phyloP scores from a whole-genome alignment of 192 early-diverging fungal species.

The Coemansia sp. region DNA sequence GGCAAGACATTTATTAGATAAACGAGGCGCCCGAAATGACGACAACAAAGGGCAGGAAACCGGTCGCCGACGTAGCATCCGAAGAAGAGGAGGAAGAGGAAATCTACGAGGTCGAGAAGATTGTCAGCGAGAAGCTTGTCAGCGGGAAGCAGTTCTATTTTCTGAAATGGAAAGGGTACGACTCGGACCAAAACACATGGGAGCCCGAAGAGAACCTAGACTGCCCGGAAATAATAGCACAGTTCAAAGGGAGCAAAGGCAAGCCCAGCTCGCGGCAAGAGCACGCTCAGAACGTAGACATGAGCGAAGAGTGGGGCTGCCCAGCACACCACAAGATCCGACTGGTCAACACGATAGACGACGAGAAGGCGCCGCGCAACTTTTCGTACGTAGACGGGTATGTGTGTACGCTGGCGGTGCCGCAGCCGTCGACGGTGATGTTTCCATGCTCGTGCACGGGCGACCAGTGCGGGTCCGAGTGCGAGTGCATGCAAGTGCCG shows the following conservation, averaged over 20 bases:
- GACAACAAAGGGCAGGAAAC: neutral
- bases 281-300: slow-evolving; percentile 13
- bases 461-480: slow-evolving; percentile 17
- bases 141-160: slow-evolving; percentile 19
- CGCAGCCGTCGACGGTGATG: slow-evolving; percentile 36
- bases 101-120: slow-evolving; percentile 32
- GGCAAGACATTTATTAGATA: neutral
- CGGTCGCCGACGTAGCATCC: neutral
- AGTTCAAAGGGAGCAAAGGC: slow-evolving; percentile 14
- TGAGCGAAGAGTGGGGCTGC: slow-evolving; percentile 9
- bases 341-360: slow-evolving; percentile 43
- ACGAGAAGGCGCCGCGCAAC: slow-evolving; percentile 13
- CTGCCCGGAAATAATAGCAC: slow-evolving; percentile 19
- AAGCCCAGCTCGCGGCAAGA: neutral
- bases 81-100: neutral
- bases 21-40: neutral
- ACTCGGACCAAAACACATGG: slow-evolving; percentile 35
- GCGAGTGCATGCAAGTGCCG: slow-evolving; percentile 43
- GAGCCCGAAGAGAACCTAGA: slow-evolving; percentile 40
- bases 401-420: slow-evolving; percentile 29
- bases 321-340: slow-evolving; percentile 34
- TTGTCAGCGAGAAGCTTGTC: slow-evolving; percentile 23
- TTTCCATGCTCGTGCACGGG: slow-evolving; percentile 45
- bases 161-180: slow-evolving; percentile 48
- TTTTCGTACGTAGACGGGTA: slow-evolving; percentile 47